These are phyloP conservation scores for Boehmeria nivea DNA, from an alignment of 306 rosid species.

Conservation along the genomic window DNA sequence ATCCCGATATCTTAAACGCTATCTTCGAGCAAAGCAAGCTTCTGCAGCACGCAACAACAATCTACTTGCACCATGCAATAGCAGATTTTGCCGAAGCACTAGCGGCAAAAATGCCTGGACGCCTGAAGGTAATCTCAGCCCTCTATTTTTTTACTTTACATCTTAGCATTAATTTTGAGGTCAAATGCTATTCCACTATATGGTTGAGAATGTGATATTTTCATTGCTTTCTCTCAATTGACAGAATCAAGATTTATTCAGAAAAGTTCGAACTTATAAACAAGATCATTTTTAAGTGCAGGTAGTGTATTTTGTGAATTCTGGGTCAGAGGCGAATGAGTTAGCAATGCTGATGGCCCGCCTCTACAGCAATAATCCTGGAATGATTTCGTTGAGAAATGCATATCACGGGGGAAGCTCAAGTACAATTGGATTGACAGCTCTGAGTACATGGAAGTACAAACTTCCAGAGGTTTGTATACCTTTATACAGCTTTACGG, in stretches of 20 bases:
- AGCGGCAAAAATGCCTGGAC: conserved; percentile 82
- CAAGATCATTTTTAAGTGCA: no score
- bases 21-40: conserved; percentile 68
- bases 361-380: conserved; percentile 70
- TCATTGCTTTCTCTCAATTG: no score
- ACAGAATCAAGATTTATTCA: no score
- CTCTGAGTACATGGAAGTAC: conserved; percentile 83
- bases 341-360: conserved; percentile 94
- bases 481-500: background rate
- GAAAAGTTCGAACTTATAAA: no score
- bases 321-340: conserved; percentile 92
- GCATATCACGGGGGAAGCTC: conserved; percentile 95
- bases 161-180: background rate
- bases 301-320: conserved; percentile 92
- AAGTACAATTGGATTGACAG: conserved; percentile 66
- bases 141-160: background rate
- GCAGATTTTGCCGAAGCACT: conserved; percentile 78
- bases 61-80: conserved; percentile 64
- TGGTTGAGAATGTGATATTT: background rate
- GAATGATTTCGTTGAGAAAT: conserved; percentile 84
- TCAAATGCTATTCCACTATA: background rate
- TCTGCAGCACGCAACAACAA: conserved; percentile 83
- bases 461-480: conserved; percentile 79
- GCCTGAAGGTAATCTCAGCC: conserved; percentile 46
- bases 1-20: conserved; percentile 67